Percentiles rank a stretch among this genome's conserved stretches.
phyloP scores from a whole-genome alignment of 305 asterid genomes.

The Fraxinus platypoda region DNA sequence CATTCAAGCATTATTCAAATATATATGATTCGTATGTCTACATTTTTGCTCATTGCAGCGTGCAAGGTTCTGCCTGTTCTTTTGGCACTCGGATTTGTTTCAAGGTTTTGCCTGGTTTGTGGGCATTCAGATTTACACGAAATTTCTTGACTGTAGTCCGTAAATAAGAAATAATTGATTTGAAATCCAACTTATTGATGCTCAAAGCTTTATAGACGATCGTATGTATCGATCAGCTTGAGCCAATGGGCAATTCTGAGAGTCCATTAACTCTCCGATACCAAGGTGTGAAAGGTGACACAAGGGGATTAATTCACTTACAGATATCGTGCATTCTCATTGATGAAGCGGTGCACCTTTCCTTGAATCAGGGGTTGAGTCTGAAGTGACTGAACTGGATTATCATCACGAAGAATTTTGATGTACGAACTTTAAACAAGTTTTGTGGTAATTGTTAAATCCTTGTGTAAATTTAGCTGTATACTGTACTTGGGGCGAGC shows the following conservation, averaged over 20 bases:
- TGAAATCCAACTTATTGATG: background rate
- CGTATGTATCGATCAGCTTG: background rate
- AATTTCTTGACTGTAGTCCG: background rate
- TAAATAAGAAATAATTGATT: background rate
- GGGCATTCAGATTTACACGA: background rate
- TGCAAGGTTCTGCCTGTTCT: background rate
- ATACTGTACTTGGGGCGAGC: background rate
- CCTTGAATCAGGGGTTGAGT: background rate
- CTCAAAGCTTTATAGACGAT: background rate
- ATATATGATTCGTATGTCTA: background rate
- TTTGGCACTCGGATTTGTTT: background rate
- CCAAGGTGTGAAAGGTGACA: no score
- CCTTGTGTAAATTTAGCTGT: slow-evolving; percentile 22
- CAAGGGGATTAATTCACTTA: no score
- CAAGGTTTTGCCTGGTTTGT: background rate
- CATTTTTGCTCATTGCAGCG: background rate
- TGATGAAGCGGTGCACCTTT: background rate
- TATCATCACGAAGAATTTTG: background rate
- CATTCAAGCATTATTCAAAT: background rate
- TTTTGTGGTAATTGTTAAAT: background rate
- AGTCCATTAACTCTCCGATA: no score
- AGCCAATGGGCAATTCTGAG: background rate
- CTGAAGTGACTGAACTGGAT: background rate
- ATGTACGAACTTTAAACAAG: background rate
- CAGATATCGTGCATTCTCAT: background rate